Evolutionary conservation across 139 green algal genomes (phyloP).

Genomic region (Parachlorella kessleri): DNA sequence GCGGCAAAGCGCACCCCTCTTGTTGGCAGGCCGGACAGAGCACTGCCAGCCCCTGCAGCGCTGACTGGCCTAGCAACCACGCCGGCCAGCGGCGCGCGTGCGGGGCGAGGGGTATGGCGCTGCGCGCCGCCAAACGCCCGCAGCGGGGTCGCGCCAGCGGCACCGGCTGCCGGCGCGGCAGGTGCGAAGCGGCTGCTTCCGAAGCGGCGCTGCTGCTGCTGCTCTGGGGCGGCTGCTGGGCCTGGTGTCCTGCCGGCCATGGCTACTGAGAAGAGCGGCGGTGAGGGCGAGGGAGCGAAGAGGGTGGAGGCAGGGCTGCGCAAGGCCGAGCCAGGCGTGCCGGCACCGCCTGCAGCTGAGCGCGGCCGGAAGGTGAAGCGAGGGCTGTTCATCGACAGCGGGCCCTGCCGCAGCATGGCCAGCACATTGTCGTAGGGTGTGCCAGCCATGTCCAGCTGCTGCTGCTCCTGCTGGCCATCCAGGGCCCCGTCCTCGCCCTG

Average conservation of each 20-base stretch:
- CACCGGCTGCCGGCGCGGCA: constrained; percentile 20
- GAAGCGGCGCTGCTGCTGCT: neutral
- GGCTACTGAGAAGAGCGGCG: neutral
- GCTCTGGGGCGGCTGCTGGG: neutral
- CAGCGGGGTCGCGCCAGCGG: neutral
- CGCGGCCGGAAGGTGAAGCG: constrained; percentile 12
- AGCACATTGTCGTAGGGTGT: constrained; percentile 41
- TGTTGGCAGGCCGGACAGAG: no score
- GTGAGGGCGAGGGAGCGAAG: neutral
- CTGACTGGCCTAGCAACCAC: no score
- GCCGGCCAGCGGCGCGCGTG: no score
- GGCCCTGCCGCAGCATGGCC: constrained; percentile 31
- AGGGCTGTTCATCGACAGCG: constrained; percentile 14
- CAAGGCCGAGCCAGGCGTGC: neutral
- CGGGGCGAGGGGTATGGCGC: no score
- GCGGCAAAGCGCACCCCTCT: neutral
- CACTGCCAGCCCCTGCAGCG: no score
- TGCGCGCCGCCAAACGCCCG: no score
- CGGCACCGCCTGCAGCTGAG: neutral
- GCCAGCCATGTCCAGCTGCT: neutral
- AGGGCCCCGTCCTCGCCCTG: neutral
- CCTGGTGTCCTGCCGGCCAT: neutral
- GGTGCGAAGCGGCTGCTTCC: constrained; percentile 12
- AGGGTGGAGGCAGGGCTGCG: neutral
- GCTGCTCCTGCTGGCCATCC: constrained; percentile 1